Evolutionary conservation across 139 green algal genomes (phyloP), one percentile per base, ranked within the genome.

Genomic region (Pedinophyceae sp.): DNA sequence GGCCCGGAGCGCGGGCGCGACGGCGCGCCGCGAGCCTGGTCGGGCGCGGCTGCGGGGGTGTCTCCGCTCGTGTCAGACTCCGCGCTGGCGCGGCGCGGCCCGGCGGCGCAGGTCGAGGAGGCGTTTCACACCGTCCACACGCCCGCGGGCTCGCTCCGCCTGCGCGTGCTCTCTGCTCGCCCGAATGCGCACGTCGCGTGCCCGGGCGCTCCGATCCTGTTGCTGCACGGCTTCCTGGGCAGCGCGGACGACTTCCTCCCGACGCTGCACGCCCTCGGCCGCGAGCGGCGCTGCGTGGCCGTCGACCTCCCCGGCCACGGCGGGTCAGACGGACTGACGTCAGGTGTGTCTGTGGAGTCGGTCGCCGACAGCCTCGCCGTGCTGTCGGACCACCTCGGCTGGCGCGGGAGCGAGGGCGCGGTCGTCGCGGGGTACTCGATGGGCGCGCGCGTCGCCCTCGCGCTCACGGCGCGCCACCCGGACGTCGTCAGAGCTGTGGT

Each of bases 211-310:
- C 27, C 70, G 1, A 22, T 87, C 10, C 27, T 93, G 18, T 69
- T 94, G 25, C 70, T 95, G 30, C 86, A 93, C 59, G 86, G 86
- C 41, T 93, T 93, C 66, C 57, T 95, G 39, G 45, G 45, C 18
- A 13, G 5, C n/a, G 10, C 18, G n/a, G 17, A 10, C 10, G 45
- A 50, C 45, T 26, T 23, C 13, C 18, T 23, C 45, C 45, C 45
- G 5, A 50, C 22, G 2, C 34, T 65, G 3, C 41, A 47, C 5
- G 69, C 54, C 3, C 16, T 59, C 15, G 25, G 25, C 3, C 16
- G 17, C 26, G 3, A 65, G 15, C 65, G 65, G 24, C 54, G 50
- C 15, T 85, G 73, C 60, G 4, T 86, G 1, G 75, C 79, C 0
- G 3, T 93, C 0, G 77, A 86, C 56, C 66, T 93, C 28, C 85